Conservation (phyloP, 306 rosid species). For the Ormosia emarginata region DNA sequence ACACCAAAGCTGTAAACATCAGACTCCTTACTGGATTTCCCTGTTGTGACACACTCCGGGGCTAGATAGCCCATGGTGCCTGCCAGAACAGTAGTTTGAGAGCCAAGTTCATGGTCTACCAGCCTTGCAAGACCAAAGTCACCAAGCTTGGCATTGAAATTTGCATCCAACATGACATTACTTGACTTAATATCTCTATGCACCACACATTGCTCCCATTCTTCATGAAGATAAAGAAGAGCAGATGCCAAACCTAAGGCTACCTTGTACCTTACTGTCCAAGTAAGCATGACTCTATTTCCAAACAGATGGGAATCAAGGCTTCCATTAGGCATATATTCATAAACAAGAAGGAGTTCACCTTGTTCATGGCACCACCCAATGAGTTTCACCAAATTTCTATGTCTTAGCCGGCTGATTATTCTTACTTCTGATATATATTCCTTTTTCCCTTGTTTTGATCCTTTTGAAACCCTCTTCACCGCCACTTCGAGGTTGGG, state of each 20-base stretch:
- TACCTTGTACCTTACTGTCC: slow-evolving; percentile 57
- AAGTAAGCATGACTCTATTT: slow-evolving; percentile 30
- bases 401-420: slow-evolving; percentile 66
- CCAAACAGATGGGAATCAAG: slow-evolving; percentile 75
- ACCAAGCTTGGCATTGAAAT: slow-evolving; percentile 71
- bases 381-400: slow-evolving; percentile 70
- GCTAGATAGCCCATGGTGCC: slow-evolving; percentile 81
- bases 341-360: slow-evolving; percentile 70
- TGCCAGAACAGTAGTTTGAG: slow-evolving; percentile 70
- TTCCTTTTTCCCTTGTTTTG: slow-evolving; percentile 73
- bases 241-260: slow-evolving; percentile 65
- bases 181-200: slow-evolving; percentile 82
- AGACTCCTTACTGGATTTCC: slow-evolving; percentile 69
- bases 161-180: slow-evolving; percentile 65
- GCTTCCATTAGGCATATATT: slow-evolving; percentile 73
- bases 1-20: slow-evolving; percentile 78
- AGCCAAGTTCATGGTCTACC: slow-evolving; percentile 66
- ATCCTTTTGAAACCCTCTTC: slow-evolving; percentile 69
- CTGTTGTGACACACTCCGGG: slow-evolving; percentile 64
- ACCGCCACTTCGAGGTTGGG: slow-evolving; percentile 53
- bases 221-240: slow-evolving; percentile 70
- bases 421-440: slow-evolving; percentile 66
- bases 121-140: slow-evolving; percentile 79
- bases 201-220: slow-evolving; percentile 82
- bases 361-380: slow-evolving; percentile 81